phyloP scores from a whole-genome alignment of 306 rosid genomes.

The Medicago lupulina region DNA sequence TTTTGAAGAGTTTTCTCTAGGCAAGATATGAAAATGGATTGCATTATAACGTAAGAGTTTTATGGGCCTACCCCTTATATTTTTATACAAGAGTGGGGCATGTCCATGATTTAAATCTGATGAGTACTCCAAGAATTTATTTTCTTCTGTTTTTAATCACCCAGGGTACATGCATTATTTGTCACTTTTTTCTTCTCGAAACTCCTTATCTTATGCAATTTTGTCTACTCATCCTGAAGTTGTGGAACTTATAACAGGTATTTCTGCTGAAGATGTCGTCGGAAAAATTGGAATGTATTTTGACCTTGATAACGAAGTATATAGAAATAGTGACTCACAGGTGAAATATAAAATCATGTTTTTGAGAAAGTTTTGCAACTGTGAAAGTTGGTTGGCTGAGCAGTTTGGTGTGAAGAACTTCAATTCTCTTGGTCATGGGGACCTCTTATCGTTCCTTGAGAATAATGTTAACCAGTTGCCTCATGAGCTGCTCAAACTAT shows the following conservation, averaged over 20 bases:
- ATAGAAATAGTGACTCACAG: constrained; percentile 41
- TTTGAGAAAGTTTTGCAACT: constrained; percentile 66
- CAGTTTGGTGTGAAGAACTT: constrained; percentile 71
- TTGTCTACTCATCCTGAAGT: constrained; percentile 33
- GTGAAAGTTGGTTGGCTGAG: constrained; percentile 77
- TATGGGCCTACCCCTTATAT: constrained; percentile 8
- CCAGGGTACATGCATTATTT: background rate
- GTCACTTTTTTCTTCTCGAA: background rate
- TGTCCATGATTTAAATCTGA: constrained; percentile 1
- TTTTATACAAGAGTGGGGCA: constrained; percentile 19
- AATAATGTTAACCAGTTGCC: constrained; percentile 66
- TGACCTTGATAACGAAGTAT: constrained; percentile 54
- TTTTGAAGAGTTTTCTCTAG: constrained; percentile 15
- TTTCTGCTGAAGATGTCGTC: constrained; percentile 68
- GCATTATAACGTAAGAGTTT: constrained; percentile 17
- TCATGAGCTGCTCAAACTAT: constrained; percentile 54
- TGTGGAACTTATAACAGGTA: constrained; percentile 53
- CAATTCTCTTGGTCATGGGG: constrained; percentile 79
- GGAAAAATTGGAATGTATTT: constrained; percentile 60
- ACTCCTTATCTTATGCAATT: constrained; percentile 8
- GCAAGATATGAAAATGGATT: constrained; percentile 20
- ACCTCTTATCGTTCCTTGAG: constrained; percentile 67
- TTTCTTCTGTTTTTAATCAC: constrained; percentile 28
- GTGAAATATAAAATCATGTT: constrained; percentile 48
- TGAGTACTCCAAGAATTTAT: background rate